Base-by-base conservation (phyloP, 2,329 filamentous ascomycete species). In the Cladophialophora yegresii region DNA sequence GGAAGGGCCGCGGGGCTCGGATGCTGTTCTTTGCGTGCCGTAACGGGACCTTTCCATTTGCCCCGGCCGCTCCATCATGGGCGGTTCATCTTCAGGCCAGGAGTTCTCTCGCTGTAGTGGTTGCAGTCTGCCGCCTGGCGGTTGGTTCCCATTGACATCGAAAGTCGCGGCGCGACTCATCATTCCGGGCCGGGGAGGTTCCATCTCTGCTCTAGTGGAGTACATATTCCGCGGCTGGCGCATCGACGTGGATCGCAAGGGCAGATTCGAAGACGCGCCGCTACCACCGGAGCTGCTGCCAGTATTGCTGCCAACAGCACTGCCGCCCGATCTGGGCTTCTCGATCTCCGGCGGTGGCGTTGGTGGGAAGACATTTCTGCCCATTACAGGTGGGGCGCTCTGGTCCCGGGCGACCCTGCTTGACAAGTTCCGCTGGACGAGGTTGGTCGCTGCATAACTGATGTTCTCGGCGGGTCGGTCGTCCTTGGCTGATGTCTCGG, bases 271-370 rank as follows among this genome's bases (percentile, higher is more conserved):
- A 69, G 67, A 65, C 45, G 63, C 67, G 30, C 66, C 67, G 50
- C 68, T 71, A 58, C 63, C 55, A 58, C 63, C 55, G 22, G 47
- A 50, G 51, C 16, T 54, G 23, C 23, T 54, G n/a, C 51, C 51
- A 16, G 9, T 13, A 20, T 26, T 28, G 20, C 51, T 32, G 45
- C 57, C 57, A 16, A 10, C 13, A 20, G 51, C 51, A 33, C 51
- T 32, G 45, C 57, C 57, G 20, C 57, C 51, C 9, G 56, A 43
- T 9, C 66, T 64, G 13, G 71, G 77, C 72, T 88, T 89, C 70
- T 97, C 92, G 67, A 86, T 85, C 81, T 99, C 95, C 5, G 95
- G 95, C 6, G 95, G 95, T 47, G 95, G 95, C n/a, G 95, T 98
- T n/a, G 95, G 95, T 20, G 95, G 95, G 80, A 98, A 97, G 67